Conservation (phyloP, 805 yeast genomes). For the Candida dajiaensis region DNA sequence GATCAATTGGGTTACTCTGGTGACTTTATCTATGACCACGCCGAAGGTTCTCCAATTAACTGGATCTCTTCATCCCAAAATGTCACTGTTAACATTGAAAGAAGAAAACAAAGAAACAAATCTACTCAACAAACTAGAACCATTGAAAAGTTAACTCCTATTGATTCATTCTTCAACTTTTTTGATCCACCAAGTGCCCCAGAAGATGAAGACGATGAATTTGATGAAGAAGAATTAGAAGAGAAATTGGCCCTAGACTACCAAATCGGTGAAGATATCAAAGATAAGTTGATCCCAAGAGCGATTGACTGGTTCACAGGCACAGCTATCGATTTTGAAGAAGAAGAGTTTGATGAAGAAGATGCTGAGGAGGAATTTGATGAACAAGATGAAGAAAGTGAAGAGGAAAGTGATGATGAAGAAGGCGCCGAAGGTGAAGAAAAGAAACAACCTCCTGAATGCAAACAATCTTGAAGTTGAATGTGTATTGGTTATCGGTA, state of each 20-base stretch:
- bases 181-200: conserved; percentile 88
- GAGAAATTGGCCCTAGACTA: conserved; percentile 85
- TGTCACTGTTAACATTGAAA: conserved; percentile 81
- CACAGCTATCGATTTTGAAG: conserved; percentile 79
- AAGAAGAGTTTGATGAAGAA: conserved; percentile 54
- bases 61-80: conserved; percentile 81
- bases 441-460: conserved; percentile 14
- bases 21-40: conserved; percentile 94
- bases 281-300: conserved; percentile 92
- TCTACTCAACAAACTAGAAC: conserved; percentile 95
- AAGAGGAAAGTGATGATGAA: conserved; percentile 34
- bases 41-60: conserved; percentile 80
- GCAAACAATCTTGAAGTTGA: conserved; percentile 8
- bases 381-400: conserved; percentile 39
- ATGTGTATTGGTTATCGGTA: neutral
- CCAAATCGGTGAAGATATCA: conserved; percentile 92
- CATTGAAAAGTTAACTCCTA: conserved; percentile 90
- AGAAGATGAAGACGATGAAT: conserved; percentile 49
- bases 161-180: conserved; percentile 92
- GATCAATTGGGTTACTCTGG: conserved; percentile 92
- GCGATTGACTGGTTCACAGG: conserved; percentile 99
- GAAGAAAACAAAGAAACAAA: conserved; percentile 96
- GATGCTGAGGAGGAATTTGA: conserved; percentile 63
- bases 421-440: conserved; percentile 33
- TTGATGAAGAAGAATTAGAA: conserved; percentile 70